Conservation (phyloP, 2,329 filamentous ascomycete species). For the Aureobasidium musti region DNA sequence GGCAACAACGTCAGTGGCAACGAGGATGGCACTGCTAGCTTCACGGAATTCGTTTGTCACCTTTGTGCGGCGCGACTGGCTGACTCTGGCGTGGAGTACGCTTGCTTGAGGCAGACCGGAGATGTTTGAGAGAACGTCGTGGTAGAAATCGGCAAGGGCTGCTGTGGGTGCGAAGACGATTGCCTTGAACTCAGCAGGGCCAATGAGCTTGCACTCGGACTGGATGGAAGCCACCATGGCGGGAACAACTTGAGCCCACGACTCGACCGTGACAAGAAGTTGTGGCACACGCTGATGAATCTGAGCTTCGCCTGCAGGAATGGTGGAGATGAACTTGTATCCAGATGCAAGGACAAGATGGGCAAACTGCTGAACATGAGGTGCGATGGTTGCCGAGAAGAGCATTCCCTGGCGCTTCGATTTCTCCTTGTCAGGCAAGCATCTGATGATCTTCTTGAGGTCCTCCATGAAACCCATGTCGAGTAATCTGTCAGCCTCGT, state of each 20-base stretch:
- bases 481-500: conserved; percentile 86
- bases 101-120: conserved; percentile 7
- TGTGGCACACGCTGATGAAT: conserved; percentile 54
- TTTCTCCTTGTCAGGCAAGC: conserved; percentile 53
- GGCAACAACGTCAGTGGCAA: conserved; percentile 74
- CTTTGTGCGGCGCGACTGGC: conserved; percentile 46
- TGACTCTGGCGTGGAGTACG: conserved; percentile 46
- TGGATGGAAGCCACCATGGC: conserved; percentile 21
- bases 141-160: conserved; percentile 46
- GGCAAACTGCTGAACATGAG: conserved; percentile 50
- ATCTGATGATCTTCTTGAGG: conserved; percentile 54
- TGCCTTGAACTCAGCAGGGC: conserved; percentile 45
- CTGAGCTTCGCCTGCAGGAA: conserved; percentile 49
- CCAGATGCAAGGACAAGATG: conserved; percentile 48
- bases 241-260: conserved; percentile 21
- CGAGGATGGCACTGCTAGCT: conserved; percentile 52
- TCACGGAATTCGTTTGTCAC: conserved; percentile 51
- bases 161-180: conserved; percentile 53
- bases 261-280: conserved; percentile 44
- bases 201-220: conserved; percentile 25
- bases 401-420: conserved; percentile 54
- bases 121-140: conserved; percentile 41
- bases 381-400: conserved; percentile 51
- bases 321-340: conserved; percentile 48
- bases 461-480: conserved; percentile 57